Evolutionary conservation across 306 rosid genomes (phyloP), one percentile per base, ranked within the genome.

Genomic region (Sphenostylis stenocarpa): DNA sequence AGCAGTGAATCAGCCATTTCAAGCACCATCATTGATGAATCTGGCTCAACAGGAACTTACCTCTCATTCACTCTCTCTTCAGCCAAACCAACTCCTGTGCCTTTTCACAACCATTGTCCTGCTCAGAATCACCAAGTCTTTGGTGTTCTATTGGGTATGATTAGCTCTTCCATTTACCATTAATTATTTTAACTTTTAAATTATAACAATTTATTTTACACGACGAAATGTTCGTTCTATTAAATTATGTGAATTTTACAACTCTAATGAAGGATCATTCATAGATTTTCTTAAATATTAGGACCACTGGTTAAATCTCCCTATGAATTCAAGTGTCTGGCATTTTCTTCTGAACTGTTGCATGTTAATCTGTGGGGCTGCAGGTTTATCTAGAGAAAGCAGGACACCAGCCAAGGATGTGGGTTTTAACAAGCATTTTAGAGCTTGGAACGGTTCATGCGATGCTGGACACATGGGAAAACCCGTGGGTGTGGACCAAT

Each of bases 1-100:
- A 76, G 57, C 12, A 73, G 85, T 67, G 90, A 86, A 69, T 84
- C 89, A 31, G 75, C 89, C 66, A 63, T 76, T 36, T 84, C 91
- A 4, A 89, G 84, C 78, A 82, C 84, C 53, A 41, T 73, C 13
- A 33, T 80, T 17, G 85, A 84, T 29, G 91, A 89, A 78, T 82
- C 90, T 53, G 86, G 77, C 39, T 89, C 94, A 23, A 85, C 96
- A 12, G 73, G 87, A 78, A 87, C 96, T 24, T 48, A 89, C 69
- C 87, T 87, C 21, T 85, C 90, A 16, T 85, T 88, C 75, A 73
- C 79, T 38, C 84, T 84, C 58, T 68, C 83, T 13, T 82, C 86
- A 33, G 72, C 44, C 13, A 68, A 41, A 33, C 44, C 13, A 39
- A 19, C 70, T 60, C 82, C 49, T 19, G 16, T 39, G 5, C 43